Evolutionary conservation across 2,329 filamentous ascomycete species (phyloP), one percentile per base, ranked within the genome.

Genomic region (Chaetomiaceae sp.): DNA sequence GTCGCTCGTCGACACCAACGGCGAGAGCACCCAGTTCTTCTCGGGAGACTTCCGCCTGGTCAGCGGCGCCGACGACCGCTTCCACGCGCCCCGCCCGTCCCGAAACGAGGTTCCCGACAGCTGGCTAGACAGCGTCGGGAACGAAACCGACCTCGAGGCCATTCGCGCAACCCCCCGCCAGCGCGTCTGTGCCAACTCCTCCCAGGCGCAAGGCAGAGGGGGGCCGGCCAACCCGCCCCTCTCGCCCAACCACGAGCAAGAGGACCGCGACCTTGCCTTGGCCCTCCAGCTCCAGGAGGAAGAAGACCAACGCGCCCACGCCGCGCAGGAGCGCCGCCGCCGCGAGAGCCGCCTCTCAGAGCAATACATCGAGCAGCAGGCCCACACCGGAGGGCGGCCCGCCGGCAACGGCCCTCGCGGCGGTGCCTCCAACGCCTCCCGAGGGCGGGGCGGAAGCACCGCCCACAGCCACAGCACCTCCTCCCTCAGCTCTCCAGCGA

Each of bases 211-310:
- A n/a, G 42, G 51, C 7, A 48, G 53, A 12, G 45, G 13, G 19
- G 54, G 61, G 17, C 50, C 51, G 1, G 58, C 63, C 3, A 60
- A 64, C 12, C 57, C 60, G 2, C 62, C 67, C 0, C 54, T 68
- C 40, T 73, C 70, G 9, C 70, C 73, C 16, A 68, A 71, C 55
- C 69, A 75, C 57, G 76, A 85, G 69, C 78, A 95, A 72, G 82
- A 96, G 69, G 91, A 96, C 61, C 83, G 91, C 53, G 88, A 93
- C 54, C 70, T 96, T 25, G 93, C 93, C 0, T 76, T 97, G 3
- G 91, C 92, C 0, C 75, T 99, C 6, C 93, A 97, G 64, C 78
- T 96, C 1, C 92, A 97, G 65, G 93, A 97, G 62, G 90, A 96
- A 65, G 92, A 97, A 66, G 89, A 96, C 57, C 84, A 89, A 61